These are phyloP conservation scores for Abortiporus biennis DNA, from an alignment of 1,284 basidiomycete species.

Conservation along the genomic window DNA sequence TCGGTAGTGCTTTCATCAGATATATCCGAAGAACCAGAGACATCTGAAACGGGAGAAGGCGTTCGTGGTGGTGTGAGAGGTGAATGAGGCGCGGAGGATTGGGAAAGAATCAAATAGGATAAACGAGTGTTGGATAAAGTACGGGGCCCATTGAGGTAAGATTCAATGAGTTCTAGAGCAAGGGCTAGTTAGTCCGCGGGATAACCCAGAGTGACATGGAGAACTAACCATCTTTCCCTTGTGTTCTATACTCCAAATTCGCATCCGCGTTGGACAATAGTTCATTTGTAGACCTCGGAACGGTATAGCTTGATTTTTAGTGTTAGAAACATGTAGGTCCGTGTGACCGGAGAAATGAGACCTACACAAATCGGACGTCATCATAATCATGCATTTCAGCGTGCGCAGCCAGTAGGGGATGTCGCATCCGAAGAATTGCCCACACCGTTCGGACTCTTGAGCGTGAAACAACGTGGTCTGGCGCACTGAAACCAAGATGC, in stretches of 20 bases:
- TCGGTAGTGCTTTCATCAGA: background rate
- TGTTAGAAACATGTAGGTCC: background rate
- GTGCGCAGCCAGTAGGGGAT: conserved; percentile 60
- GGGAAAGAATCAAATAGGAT: conserved; percentile 64
- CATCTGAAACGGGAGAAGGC: conserved; percentile 18
- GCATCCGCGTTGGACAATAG: conserved; percentile 42
- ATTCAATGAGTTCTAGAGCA: conserved; percentile 57
- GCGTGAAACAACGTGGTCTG: conserved; percentile 32
- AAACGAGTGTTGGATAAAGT: conserved; percentile 65
- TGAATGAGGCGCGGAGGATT: conserved; percentile 14
- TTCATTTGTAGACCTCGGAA: conserved; percentile 37
- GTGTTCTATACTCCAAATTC: conserved; percentile 43
- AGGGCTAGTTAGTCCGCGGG: too few relatives aligned
- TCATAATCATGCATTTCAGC: conserved; percentile 58
- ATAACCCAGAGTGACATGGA: conserved; percentile 6
- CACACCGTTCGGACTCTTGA: conserved; percentile 53
- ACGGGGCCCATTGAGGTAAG: conserved; percentile 69
- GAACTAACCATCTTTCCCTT: conserved; percentile 46
- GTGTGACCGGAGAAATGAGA: conserved; percentile 5
- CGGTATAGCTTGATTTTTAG: conserved; percentile 37
- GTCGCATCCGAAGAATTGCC: conserved; percentile 60
- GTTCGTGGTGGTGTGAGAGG: conserved; percentile 33
- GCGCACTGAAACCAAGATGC: conserved; percentile 59
- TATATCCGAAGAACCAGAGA: too few relatives aligned
- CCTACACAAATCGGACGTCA: conserved; percentile 61